phyloP scores from a whole-genome alignment of 768 basidiomycete genomes.

The Rhodotorula toruloides region DNA sequence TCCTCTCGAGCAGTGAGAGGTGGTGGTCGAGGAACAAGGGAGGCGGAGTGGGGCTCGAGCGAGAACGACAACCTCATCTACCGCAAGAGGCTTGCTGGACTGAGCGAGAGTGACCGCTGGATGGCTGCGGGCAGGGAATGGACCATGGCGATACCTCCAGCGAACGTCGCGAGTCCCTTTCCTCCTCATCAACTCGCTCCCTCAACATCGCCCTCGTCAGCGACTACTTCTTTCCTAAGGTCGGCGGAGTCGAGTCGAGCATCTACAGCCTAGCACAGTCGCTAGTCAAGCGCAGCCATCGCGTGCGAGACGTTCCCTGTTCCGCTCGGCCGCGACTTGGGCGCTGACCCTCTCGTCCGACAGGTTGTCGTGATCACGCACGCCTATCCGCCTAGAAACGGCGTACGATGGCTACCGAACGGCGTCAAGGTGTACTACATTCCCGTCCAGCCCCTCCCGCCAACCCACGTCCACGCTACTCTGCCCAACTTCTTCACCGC shows the following conservation, averaged over 20 bases:
- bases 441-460: slow-evolving; percentile 59
- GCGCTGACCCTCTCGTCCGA: background rate
- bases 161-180: background rate
- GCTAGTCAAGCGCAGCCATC: slow-evolving; percentile 76
- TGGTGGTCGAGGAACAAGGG: too few species aligned
- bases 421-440: slow-evolving; percentile 90
- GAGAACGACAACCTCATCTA: too few species aligned
- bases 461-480: slow-evolving; percentile 86
- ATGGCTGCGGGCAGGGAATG: background rate
- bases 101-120: background rate
- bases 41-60: too few species aligned
- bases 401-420: slow-evolving; percentile 81
- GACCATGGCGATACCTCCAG: background rate
- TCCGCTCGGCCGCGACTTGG: background rate
- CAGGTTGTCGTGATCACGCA: slow-evolving; percentile 95
- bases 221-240: slow-evolving; percentile 91
- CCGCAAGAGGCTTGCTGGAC: too few species aligned
- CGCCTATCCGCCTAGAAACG: slow-evolving; percentile 76
- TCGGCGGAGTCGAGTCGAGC: slow-evolving; percentile 94
- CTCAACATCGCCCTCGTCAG: slow-evolving; percentile 33
- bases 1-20: too few species aligned
- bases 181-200: background rate
- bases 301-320: slow-evolving; percentile 51
- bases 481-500: slow-evolving; percentile 90
- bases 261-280: slow-evolving; percentile 86